phyloP scores from a whole-genome alignment of 805 yeast species.

The Saccharomycopsis fermentans region DNA sequence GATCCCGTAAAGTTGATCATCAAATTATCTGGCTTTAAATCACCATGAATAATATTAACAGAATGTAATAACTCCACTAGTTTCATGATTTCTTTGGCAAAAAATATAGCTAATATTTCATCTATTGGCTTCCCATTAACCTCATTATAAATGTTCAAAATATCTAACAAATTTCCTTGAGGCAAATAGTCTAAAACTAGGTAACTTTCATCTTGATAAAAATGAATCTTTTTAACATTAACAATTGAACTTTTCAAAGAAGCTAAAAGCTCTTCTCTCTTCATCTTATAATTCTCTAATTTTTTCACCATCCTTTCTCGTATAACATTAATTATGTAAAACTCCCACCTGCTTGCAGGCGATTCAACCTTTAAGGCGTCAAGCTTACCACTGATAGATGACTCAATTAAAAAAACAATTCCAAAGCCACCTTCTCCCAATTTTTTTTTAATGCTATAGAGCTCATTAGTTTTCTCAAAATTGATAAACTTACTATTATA shows the following conservation, averaged over 20 bases:
- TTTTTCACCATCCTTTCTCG: conserved; percentile 29
- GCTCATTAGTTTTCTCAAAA: conserved; percentile 22
- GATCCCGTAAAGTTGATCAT: conserved; percentile 47
- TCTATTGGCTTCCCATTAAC: conserved; percentile 31
- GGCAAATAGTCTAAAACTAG: conserved; percentile 50
- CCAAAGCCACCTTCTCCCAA: conserved; percentile 81
- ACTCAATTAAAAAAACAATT: conserved; percentile 61
- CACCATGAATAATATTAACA: conserved; percentile 70
- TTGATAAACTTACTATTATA: conserved; percentile 26
- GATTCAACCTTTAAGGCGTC: conserved; percentile 66
- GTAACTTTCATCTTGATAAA: conserved; percentile 58
- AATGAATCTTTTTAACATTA: conserved; percentile 40
- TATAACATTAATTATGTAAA: conserved; percentile 54
- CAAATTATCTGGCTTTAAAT: conserved; percentile 77
- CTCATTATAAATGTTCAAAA: conserved; percentile 38
- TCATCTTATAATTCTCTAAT: background rate
- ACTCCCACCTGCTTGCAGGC: conserved; percentile 74
- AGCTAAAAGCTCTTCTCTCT: background rate
- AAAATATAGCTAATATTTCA: conserved; percentile 52
- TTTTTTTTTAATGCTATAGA: conserved; percentile 27
- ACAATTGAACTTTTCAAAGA: conserved; percentile 31
- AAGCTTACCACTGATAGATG: conserved; percentile 37
- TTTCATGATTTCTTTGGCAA: conserved; percentile 54
- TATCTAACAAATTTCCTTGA: conserved; percentile 68
- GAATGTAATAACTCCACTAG: conserved; percentile 53